Evolutionary conservation across 129 eudicot species (phyloP).

Genomic region (Helianthus annuus): DNA sequence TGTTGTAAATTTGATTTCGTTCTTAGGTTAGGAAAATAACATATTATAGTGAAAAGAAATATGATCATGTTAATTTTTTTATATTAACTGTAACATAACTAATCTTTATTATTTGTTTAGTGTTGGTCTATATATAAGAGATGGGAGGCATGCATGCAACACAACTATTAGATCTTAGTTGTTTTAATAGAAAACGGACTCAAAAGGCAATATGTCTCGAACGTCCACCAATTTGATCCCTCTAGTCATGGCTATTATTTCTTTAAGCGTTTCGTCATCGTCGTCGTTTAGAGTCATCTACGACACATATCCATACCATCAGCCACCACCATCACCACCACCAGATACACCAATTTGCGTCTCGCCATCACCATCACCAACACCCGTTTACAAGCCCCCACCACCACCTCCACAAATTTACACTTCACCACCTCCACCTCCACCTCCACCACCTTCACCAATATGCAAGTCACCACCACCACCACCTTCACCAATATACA

Average conservation of each 20-base stretch:
- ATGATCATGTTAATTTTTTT: too few relatives aligned
- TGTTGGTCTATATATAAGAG: slow-evolving; percentile 37
- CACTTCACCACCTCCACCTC: slow-evolving; percentile 10
- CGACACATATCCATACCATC: not conserved
- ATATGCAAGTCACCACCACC: not conserved
- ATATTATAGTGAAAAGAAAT: too few relatives aligned
- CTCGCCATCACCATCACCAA: not conserved
- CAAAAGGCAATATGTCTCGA: slow-evolving; percentile 5
- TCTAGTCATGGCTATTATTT: slow-evolving; percentile 37
- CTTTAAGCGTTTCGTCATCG: slow-evolving; percentile 26
- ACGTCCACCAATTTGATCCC: slow-evolving; percentile 39
- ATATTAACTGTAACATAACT: not conserved
- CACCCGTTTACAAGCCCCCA: slow-evolving; percentile 27
- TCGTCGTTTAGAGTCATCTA: too few relatives aligned
- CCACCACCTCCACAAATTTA: slow-evolving; percentile 15
- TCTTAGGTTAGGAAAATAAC: too few relatives aligned
- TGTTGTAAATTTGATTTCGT: too few relatives aligned
- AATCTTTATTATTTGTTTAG: not conserved
- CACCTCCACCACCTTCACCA: not conserved
- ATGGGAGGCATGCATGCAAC: slow-evolving; percentile 3
- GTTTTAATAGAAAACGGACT: slow-evolving; percentile 18
- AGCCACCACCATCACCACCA: not conserved
- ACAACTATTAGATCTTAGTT: slow-evolving; percentile 1
- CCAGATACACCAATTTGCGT: not conserved
- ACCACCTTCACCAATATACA: not conserved